Conservation (phyloP, 768 basidiomycete genomes). For the Coprinellus micaceus region DNA sequence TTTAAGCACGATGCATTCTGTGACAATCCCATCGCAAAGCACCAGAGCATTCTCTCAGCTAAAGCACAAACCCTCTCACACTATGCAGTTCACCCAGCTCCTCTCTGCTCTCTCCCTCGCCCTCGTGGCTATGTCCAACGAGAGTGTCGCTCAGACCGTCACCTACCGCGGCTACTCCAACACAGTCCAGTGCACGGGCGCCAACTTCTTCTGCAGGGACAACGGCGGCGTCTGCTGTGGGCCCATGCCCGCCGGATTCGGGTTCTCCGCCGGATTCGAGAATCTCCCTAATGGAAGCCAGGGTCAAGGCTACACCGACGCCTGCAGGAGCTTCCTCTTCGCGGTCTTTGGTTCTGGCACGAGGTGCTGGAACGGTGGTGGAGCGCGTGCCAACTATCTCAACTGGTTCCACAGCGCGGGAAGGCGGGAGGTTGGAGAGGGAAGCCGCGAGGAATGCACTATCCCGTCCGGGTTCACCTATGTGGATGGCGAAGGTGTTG, state of each 20-base stretch:
- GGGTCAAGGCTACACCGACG: constrained; percentile 14
- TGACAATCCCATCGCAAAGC: too few relatives aligned
- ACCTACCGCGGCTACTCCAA: constrained; percentile 11
- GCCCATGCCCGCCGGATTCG: constrained; percentile 16
- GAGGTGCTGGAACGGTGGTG: constrained; percentile 15
- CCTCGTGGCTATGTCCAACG: not conserved
- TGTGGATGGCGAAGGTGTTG: not conserved
- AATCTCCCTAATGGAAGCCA: constrained; percentile 13
- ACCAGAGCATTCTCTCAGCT: too few relatives aligned
- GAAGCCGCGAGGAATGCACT: not conserved
- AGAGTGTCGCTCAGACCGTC: not conserved
- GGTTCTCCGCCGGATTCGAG: constrained; percentile 14
- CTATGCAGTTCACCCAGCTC: too few relatives aligned
- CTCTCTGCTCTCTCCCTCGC: not conserved
- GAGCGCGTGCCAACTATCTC: constrained; percentile 7
- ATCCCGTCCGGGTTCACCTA: not conserved
- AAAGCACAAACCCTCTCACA: too few relatives aligned
- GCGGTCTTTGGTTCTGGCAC: constrained; percentile 14
- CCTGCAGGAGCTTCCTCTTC: constrained; percentile 8
- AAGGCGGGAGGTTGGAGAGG: not conserved
- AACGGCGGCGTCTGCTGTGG: constrained; percentile 13
- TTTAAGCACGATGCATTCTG: too few relatives aligned
- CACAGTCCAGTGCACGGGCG: constrained; percentile 13
- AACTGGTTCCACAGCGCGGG: constrained; percentile 13
- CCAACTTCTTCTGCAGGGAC: constrained; percentile 15